Percentiles rank a stretch among this genome's conserved stretches.
These are phyloP conservation scores for Galerina marginata DNA, from an alignment of 768 basidiomycete genomes.

Conservation along the genomic window DNA sequence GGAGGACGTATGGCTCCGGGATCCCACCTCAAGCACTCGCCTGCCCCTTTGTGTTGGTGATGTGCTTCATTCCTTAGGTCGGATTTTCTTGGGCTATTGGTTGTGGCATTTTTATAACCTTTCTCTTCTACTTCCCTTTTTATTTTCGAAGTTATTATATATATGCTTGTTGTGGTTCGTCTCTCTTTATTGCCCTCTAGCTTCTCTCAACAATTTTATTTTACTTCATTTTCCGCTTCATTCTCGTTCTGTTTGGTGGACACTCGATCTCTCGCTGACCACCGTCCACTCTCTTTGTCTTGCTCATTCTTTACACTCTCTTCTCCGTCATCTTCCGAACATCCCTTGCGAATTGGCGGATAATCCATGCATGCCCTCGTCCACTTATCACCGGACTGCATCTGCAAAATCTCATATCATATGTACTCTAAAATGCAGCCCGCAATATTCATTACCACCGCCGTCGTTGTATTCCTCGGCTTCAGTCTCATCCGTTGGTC, in stretches of 20 bases:
- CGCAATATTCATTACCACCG: conserved; percentile 11
- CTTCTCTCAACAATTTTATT: conserved; percentile 28
- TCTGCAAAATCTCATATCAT: conserved; percentile 25
- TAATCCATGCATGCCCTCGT: conserved; percentile 21
- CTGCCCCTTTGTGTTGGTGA: conserved; percentile 24
- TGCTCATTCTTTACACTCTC: conserved; percentile 13
- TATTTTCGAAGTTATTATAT: conserved; percentile 35
- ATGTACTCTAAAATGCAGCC: conserved; percentile 26
- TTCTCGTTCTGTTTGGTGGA: conserved; percentile 21
- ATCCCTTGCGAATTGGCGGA: conserved; percentile 21
- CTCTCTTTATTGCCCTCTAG: conserved; percentile 40
- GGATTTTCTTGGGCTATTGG: conserved; percentile 64
- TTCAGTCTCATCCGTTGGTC: background rate
- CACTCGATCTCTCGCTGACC: conserved; percentile 13
- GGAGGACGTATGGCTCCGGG: conserved; percentile 51
- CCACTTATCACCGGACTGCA: conserved; percentile 21
- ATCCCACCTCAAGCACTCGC: conserved; percentile 30
- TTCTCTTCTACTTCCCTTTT: conserved; percentile 29
- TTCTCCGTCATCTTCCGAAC: conserved; percentile 9
- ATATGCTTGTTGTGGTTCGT: conserved; percentile 38
- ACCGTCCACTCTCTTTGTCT: conserved; percentile 30
- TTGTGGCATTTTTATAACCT: conserved; percentile 60
- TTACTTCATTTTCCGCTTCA: conserved; percentile 22
- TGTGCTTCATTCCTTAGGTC: conserved; percentile 24
- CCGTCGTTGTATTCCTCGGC: background rate